phyloP scores from a whole-genome alignment of 768 basidiomycete species.

The Dacryopinax spathularia region DNA sequence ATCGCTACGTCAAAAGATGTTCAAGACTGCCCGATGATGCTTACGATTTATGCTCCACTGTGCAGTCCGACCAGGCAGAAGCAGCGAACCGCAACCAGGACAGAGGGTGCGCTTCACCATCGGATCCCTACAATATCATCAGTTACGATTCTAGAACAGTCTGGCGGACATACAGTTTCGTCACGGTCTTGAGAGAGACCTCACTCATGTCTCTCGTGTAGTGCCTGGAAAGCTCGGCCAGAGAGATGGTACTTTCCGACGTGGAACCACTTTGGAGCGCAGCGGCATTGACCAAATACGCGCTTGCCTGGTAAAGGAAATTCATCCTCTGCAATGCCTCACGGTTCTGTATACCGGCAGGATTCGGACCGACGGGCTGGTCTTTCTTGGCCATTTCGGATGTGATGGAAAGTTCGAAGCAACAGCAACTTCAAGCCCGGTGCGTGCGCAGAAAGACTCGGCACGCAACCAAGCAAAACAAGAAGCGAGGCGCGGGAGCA shows the following conservation, averaged over 20 bases:
- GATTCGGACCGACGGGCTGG: slow-evolving; percentile 42
- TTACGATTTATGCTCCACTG: slow-evolving; percentile 51
- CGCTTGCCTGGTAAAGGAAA: slow-evolving; percentile 71
- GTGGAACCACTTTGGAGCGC: neutral
- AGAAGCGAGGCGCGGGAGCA: neutral
- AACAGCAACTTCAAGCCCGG: no score
- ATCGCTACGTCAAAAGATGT: neutral
- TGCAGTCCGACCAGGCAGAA: slow-evolving; percentile 55
- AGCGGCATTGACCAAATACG: slow-evolving; percentile 36
- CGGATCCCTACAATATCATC: slow-evolving; percentile 44
- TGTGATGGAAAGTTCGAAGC: neutral
- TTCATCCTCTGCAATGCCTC: slow-evolving; percentile 74
- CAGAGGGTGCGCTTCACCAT: slow-evolving; percentile 70
- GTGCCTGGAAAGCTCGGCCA: slow-evolving; percentile 42
- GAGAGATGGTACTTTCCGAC: slow-evolving; percentile 13
- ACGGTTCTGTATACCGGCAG: slow-evolving; percentile 37
- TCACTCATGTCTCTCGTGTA: slow-evolving; percentile 53
- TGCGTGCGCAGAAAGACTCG: neutral
- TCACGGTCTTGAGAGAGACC: slow-evolving; percentile 61
- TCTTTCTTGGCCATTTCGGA: slow-evolving; percentile 26
- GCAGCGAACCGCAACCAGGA: slow-evolving; percentile 45
- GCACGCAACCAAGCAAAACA: neutral
- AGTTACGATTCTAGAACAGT: neutral
- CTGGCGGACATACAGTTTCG: slow-evolving; percentile 46
- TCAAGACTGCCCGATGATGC: slow-evolving; percentile 4